A percentile compares a stretch with the other conserved stretches of the same genome.
phyloP scores from a whole-genome alignment of 371 early-diverging fungal species.

The Synchytrium microbalum region DNA sequence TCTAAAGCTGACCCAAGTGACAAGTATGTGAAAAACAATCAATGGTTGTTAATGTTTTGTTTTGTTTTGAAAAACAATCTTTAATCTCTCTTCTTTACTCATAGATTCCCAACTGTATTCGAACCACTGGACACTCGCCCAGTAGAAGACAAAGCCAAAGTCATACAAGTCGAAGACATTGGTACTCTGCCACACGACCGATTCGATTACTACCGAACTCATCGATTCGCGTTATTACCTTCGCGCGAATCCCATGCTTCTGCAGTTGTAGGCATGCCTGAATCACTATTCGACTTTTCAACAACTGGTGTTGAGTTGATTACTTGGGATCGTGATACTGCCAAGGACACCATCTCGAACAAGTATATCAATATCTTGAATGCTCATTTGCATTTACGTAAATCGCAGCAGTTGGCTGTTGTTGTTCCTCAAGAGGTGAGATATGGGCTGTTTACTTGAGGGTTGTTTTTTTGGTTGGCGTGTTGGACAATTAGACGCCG shows the following conservation, averaged over 20 bases:
- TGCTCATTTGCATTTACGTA: conserved; percentile 35
- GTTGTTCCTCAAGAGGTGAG: conserved; percentile 26
- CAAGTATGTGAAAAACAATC: background rate
- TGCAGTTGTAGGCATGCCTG: conserved; percentile 1
- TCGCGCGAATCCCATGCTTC: conserved; percentile 4
- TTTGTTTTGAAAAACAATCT: too few species aligned
- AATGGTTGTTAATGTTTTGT: too few species aligned
- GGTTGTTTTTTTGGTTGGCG: too few species aligned
- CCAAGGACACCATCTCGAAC: conserved; percentile 28
- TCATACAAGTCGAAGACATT: conserved; percentile 18
- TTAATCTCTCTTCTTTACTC: background rate
- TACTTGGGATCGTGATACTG: conserved; percentile 31
- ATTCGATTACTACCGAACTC: conserved; percentile 1
- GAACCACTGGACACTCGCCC: background rate
- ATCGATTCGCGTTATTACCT: conserved; percentile 21
- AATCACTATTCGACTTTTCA: background rate
- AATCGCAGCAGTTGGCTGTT: conserved; percentile 48
- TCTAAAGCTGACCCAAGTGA: background rate
- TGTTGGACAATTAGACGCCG: too few species aligned
- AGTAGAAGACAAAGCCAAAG: background rate
- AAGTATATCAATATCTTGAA: conserved; percentile 43
- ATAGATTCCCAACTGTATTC: background rate
- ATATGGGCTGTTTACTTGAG: background rate
- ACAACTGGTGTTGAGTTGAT: conserved; percentile 26
- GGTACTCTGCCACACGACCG: conserved; percentile 10